Evolutionary conservation across 805 yeast genomes (phyloP), one percentile per base, ranked within the genome.

Genomic region (Metschnikowia baotianmanensis): DNA sequence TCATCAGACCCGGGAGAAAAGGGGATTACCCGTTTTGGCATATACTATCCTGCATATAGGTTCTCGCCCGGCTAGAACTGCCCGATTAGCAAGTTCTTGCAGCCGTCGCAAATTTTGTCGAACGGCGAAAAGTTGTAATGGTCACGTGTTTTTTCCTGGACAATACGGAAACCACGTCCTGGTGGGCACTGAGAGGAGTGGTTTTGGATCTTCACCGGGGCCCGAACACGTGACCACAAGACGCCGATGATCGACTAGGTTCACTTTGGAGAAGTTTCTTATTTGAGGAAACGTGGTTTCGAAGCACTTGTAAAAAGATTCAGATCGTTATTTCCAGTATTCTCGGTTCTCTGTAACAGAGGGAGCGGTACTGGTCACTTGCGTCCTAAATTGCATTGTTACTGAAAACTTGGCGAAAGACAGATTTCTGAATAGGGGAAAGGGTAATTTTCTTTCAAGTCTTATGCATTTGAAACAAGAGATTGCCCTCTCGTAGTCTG

Each of bases 21-120:
- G 6, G 48, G 23, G 7, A 47, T 34, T 3, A 46, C 23, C 7
- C 52, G 38, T 10, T 31, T n/a, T 5, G 51, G 51, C 11, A 3
- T 12, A 24, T 40, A 40, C 2, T 43, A 47, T 8, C 19, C 29
- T n/a, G 34, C 22, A 15, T 42, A 24, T 22, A 49, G 30, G 27
- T 40, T 34, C 40, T 47, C 53, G 25, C 45, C 39, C 4, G 49
- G 39, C 57, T 85, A 90, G 53, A 86, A 56, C 33, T 82, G 72
- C 2, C 80, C 83, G 45, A 82, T 67, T 35, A 87, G 64, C 22
- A 80, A 62, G 56, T 81, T 81, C 61, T 87, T 88, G 57, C 88
- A 82, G 13, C 43, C 52, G 22, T 45, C 47, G 24, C 27, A 42
- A 29, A 32, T 38, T 9, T 50, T 50, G 2, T 36, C 42, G 33